These are phyloP conservation scores for Blastobotrys indianensis DNA, from an alignment of 1,139 yeast species.

Conservation along the genomic window DNA sequence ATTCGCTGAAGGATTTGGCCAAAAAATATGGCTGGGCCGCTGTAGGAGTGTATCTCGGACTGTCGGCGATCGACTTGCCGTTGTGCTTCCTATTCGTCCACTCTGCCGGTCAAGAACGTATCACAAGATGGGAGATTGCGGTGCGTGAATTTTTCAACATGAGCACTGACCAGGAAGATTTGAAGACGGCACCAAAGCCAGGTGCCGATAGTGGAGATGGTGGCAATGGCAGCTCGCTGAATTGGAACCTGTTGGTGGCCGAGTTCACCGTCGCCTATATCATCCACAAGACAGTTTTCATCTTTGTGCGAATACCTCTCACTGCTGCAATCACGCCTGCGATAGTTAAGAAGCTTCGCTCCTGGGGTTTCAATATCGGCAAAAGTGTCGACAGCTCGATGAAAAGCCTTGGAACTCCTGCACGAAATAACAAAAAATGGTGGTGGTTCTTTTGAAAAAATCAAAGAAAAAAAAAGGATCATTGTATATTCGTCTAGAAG, in stretches of 20 bases:
- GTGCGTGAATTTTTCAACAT: slow-evolving; percentile 42
- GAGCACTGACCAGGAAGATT: slow-evolving; percentile 25
- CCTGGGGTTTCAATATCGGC: slow-evolving; percentile 80
- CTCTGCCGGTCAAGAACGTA: slow-evolving; percentile 75
- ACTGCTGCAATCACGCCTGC: slow-evolving; percentile 91
- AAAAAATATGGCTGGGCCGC: slow-evolving; percentile 91
- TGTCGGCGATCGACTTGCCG: slow-evolving; percentile 74
- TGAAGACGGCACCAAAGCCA: slow-evolving; percentile 22
- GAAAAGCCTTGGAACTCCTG: slow-evolving; percentile 47
- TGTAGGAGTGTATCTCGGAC: slow-evolving; percentile 69
- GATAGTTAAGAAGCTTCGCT: slow-evolving; percentile 57
- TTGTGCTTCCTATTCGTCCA: slow-evolving; percentile 78
- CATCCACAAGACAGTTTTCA: slow-evolving; percentile 73
- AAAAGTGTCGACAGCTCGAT: slow-evolving; percentile 35
- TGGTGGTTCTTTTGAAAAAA: slow-evolving; percentile 46
- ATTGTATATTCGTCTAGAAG: no score
- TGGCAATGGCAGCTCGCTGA: slow-evolving; percentile 19
- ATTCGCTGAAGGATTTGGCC: slow-evolving; percentile 54
- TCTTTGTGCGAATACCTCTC: slow-evolving; percentile 75
- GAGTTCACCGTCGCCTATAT: slow-evolving; percentile 92
- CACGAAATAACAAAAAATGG: slow-evolving; percentile 53
- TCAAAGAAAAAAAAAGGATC: no score
- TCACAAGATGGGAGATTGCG: slow-evolving; percentile 58
- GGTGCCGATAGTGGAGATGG: neutral
- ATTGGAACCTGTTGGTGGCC: slow-evolving; percentile 44